Conservation (phyloP, 306 rosid genomes). For the Hylodesmum podocarpum region DNA sequence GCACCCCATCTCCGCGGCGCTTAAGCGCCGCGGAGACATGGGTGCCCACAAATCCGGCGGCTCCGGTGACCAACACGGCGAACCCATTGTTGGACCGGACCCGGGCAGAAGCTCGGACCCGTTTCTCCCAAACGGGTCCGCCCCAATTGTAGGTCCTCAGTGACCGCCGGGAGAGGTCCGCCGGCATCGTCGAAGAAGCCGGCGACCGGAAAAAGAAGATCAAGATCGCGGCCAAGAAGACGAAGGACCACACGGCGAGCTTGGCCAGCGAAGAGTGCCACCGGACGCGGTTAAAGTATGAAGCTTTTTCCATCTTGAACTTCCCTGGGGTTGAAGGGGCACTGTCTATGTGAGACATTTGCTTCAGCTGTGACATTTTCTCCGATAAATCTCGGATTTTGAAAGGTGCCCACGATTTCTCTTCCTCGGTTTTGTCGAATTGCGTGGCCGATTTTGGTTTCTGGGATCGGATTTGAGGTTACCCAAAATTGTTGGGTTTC, state of each 20-base stretch:
- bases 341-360: conserved; percentile 75
- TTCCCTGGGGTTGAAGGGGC: conserved; percentile 92
- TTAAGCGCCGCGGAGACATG: conserved; percentile 89
- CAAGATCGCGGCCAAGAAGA: conserved; percentile 74
- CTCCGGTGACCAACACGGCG: conserved; percentile 87
- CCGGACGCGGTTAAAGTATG: conserved; percentile 67
- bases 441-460: conserved; percentile 9
- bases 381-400: conserved; percentile 29
- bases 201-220: conserved; percentile 82
- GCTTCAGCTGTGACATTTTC: conserved; percentile 56
- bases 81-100: conserved; percentile 67
- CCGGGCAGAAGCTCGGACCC: conserved; percentile 68
- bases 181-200: conserved; percentile 41
- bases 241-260: conserved; percentile 76
- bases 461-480: not conserved
- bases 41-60: conserved; percentile 91
- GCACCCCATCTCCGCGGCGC: conserved; percentile 87
- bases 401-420: conserved; percentile 33
- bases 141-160: conserved; percentile 78
- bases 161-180: conserved; percentile 82
- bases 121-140: conserved; percentile 89
- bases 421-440: conserved; percentile 7
- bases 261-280: conserved; percentile 80
- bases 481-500: conserved; percentile 21
- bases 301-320: conserved; percentile 85